Base-by-base conservation (phyloP, 2,329 filamentous ascomycete species). In the Aspergillus awamori region DNA sequence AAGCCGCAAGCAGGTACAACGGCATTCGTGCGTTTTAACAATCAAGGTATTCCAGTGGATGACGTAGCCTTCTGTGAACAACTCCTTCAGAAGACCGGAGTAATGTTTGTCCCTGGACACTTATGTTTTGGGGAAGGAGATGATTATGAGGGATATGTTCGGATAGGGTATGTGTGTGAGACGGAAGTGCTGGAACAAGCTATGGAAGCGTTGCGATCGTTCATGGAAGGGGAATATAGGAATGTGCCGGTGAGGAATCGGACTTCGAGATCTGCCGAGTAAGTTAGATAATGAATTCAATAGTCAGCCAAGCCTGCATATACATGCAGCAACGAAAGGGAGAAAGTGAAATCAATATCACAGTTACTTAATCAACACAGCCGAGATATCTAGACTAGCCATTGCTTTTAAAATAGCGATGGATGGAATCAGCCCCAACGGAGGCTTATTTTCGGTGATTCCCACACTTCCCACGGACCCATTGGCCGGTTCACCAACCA, bases 1-100 rank as follows among this genome's bases (percentile, higher is more conserved):
- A 89, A 86, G 74, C 92, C 92, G 1, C 85, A 85, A 5, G 91
- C 90, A 1, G 92, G 92, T 0, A 96, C 91, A 2, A 94, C 90
- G 89, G 90, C 89, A 0, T 90, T 95, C 65, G 75, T 95, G 58
- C 86, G 84, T 68, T 91, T 95, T 65, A 80, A 79, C 53, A 59
- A 69, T 48, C 81, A 83, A 11, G 85, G 83, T 0, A 78, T 81
- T 69, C 82, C 86, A 2, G 82, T 95, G 1, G 85, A 93, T 67
- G 89, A 93, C 63, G 85, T 84, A 15, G 79, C 80, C 2, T 88
- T 96, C 65, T 93, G 89, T 67, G 77, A 86, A 67, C 83, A 85
- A 68, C 74, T 95, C 39, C 76, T 91, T 41, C 81, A 86, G 58
- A 84, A 87, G 73, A 87, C 83, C 0, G 89, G 89, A 20, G 88